Conservation (phyloP, 2,329 filamentous ascomycete genomes). For the Pseudogymnoascus sp. region DNA sequence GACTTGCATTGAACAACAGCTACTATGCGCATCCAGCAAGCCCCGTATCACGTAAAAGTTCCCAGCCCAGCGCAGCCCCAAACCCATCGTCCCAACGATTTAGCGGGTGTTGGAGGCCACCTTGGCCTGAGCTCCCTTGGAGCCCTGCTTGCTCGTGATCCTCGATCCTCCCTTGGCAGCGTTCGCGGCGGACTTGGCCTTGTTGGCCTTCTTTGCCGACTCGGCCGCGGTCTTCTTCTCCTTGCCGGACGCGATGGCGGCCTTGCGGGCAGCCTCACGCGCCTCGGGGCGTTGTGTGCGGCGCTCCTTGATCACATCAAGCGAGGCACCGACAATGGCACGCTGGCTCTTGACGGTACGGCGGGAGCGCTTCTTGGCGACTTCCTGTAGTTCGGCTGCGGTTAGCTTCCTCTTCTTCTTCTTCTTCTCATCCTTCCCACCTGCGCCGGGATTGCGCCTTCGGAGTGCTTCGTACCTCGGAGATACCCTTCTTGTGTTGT, state of each 20-base stretch:
- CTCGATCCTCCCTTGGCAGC: constrained; percentile 72
- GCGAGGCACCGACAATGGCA: constrained; percentile 96
- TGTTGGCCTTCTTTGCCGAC: constrained; percentile 96
- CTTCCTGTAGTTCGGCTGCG: constrained; percentile 58
- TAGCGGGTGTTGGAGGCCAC: constrained; percentile 80
- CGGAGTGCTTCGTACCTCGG: constrained; percentile 68
- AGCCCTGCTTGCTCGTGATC: constrained; percentile 93
- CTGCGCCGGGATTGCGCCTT: constrained; percentile 6
- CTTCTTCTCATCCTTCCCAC: background rate
- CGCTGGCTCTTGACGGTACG: constrained; percentile 97
- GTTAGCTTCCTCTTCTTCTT: background rate
- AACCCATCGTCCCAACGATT: constrained; percentile 28
- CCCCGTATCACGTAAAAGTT: constrained; percentile 9
- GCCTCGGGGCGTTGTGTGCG: constrained; percentile 90
- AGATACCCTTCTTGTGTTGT: constrained; percentile 99
- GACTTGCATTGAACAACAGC: constrained; percentile 14
- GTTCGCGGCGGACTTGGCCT: constrained; percentile 80
- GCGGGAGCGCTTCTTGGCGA: constrained; percentile 99
- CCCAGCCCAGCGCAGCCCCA: constrained; percentile 11
- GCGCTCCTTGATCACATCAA: constrained; percentile 99
- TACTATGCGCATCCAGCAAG: constrained; percentile 12
- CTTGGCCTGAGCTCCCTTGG: constrained; percentile 84
- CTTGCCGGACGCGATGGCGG: constrained; percentile 96
- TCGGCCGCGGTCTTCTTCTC: constrained; percentile 88
- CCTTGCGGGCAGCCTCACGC: constrained; percentile 77